These are phyloP conservation scores for Jatropha multifida DNA, from an alignment of 441 rosid species.

Conservation along the genomic window DNA sequence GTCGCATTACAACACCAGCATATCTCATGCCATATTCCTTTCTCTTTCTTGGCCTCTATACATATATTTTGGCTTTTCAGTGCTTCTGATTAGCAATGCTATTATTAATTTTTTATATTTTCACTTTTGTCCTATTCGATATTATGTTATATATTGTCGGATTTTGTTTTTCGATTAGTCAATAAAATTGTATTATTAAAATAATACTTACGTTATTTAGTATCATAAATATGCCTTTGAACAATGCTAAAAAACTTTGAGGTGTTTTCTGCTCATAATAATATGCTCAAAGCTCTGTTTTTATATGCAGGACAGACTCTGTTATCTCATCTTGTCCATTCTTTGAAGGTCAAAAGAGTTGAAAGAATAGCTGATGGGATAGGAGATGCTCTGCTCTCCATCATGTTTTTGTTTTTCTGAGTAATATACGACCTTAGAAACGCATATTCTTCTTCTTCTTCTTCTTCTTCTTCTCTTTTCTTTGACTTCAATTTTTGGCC, in stretches of 20 bases:
- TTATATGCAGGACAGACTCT: background rate
- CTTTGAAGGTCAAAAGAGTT: slow-evolving; percentile 16
- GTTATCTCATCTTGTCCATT: background rate
- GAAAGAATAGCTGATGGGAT: slow-evolving; percentile 15
- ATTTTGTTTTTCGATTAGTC: too few relatives aligned
- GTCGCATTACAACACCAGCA: too few relatives aligned
- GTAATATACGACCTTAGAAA: background rate
- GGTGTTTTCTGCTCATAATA: background rate
- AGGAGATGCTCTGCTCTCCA: slow-evolving; percentile 1
- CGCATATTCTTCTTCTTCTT: background rate
- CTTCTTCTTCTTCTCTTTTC: background rate
- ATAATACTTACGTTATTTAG: too few relatives aligned
- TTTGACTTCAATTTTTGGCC: background rate
- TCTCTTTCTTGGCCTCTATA: too few relatives aligned
- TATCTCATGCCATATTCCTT: background rate
- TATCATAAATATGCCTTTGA: too few relatives aligned
- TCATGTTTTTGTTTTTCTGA: background rate
- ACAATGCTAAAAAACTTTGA: too few relatives aligned
- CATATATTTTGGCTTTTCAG: too few relatives aligned
- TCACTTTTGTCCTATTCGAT: too few relatives aligned
- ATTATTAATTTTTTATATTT: too few relatives aligned
- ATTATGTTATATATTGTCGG: too few relatives aligned
- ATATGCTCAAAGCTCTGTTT: background rate
- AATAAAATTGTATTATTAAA: too few relatives aligned
- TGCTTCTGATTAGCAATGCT: too few relatives aligned